Evolutionary conservation across 768 basidiomycete species (phyloP).

Genomic region (Hemileccinum impolitum): DNA sequence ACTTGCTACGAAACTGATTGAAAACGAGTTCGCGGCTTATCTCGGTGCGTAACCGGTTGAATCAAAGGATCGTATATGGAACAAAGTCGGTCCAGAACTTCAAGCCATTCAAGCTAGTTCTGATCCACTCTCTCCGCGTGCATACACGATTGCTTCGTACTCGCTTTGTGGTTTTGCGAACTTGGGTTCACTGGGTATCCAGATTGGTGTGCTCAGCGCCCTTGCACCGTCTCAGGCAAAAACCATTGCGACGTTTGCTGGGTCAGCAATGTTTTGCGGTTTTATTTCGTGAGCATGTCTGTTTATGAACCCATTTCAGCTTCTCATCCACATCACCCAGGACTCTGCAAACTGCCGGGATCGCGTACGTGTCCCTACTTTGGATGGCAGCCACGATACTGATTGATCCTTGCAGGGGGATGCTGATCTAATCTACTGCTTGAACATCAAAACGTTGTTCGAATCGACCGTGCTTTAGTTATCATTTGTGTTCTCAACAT

Average conservation of each 20-base stretch:
- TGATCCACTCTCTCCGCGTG: slow-evolving; percentile 64
- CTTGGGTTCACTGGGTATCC: slow-evolving; percentile 81
- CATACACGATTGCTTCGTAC: slow-evolving; percentile 81
- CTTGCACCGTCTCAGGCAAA: slow-evolving; percentile 67
- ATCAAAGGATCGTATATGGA: not conserved
- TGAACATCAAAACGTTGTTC: not conserved
- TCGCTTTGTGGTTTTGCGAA: slow-evolving; percentile 92
- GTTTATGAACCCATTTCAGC: not conserved
- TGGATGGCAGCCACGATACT: not conserved
- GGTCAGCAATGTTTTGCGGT: slow-evolving; percentile 68
- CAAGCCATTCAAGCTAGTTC: slow-evolving; percentile 44
- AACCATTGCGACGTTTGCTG: slow-evolving; percentile 65
- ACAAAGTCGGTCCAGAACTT: slow-evolving; percentile 27
- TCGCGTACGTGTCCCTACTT: slow-evolving; percentile 43
- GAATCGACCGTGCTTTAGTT: not conserved
- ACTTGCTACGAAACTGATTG: slow-evolving; percentile 83
- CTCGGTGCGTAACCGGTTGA: slow-evolving; percentile 23
- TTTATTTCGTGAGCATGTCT: slow-evolving; percentile 46
- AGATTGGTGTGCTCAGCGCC: slow-evolving; percentile 71
- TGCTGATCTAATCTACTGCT: slow-evolving; percentile 35
- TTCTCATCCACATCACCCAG: slow-evolving; percentile 13
- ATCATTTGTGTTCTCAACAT: not conserved
- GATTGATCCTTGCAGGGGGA: slow-evolving; percentile 37
- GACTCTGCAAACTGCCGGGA: slow-evolving; percentile 56
- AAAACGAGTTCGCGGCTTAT: slow-evolving; percentile 86